phyloP scores from a whole-genome alignment of 257 asterid genomes.

The Lycium barbarum region DNA sequence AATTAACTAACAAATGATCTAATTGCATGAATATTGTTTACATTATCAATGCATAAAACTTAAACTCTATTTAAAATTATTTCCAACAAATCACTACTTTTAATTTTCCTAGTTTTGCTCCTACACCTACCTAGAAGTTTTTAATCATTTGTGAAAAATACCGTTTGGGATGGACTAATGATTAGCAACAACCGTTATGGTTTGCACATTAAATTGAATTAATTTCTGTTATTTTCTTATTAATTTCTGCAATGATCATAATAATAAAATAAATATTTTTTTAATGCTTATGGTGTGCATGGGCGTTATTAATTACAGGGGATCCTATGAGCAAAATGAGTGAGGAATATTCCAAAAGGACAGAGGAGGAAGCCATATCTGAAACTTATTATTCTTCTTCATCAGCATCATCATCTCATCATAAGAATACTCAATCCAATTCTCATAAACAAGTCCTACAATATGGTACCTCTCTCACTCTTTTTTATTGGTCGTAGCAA shows the following conservation, averaged over 20 bases:
- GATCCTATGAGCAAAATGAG: constrained; percentile 34
- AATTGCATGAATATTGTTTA: background rate
- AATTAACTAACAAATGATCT: background rate
- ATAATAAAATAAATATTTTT: constrained; percentile 16
- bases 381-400: constrained; percentile 46
- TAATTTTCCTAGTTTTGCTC: background rate
- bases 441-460: constrained; percentile 50
- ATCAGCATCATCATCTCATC: constrained; percentile 39
- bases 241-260: background rate
- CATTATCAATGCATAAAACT: background rate
- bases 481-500: background rate
- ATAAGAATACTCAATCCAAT: constrained; percentile 29
- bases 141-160: background rate
- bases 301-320: constrained; percentile 25
- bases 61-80: background rate
- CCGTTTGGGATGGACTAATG: background rate
- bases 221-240: too few relatives aligned
- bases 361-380: constrained; percentile 57
- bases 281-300: background rate
- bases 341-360: constrained; percentile 41
- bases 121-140: background rate
- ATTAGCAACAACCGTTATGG: background rate
- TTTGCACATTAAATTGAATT: background rate
- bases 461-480: constrained; percentile 44
- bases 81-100: background rate